Evolutionary conservation across 495 filamentous ascomycete species (phyloP), one percentile per base, ranked within the genome.

Genomic region (Penicillium cosmopolitanum): DNA sequence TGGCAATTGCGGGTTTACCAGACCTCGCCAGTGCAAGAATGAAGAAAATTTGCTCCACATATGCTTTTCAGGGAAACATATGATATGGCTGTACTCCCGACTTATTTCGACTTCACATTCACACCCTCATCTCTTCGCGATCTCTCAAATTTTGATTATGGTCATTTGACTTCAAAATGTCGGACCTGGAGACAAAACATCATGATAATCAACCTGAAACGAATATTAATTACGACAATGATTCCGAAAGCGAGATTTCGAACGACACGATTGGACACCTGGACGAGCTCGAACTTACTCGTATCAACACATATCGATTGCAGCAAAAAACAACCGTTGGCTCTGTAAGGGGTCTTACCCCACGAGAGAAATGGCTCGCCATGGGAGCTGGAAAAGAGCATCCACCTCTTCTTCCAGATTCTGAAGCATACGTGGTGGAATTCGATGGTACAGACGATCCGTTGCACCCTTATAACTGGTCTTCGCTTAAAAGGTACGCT

Each of bases 381-480:
- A 64, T 76, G 60, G 73, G 73, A 1, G 68, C 64, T 4, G 72
- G 71, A 10, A 76, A 70, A 51, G 73, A 74, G 11, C 77, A 77
- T 58, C 79, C 80, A 7, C 75, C 73, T 2, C 52, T 63, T 5
- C 68, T 82, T 28, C 46, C 46, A 28, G 46, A 48, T 10, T 28
- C 46, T 28, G 46, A 48, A 28, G 52, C 46, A 25, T 48, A 48
- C 23, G 21, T 56, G 21, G 61, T 63, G 2, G 51, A 58, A 9
- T 65, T 65, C 21, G 76, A 80, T 38, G 83, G 81, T 1, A 55
- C 61, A 0, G 71, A 81, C 40, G 81, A 83, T 60, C 78, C 79
- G 0, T 66, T 72, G 47, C 72, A 82, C 51, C 80, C 81, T 3
- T 71, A 80, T 55, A 86, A 84, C 67, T 84, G 81, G 73, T 55